Evolutionary conservation across 2,329 filamentous ascomycete species (phyloP).

Genomic region (Graphiopsis chlorocephala): DNA sequence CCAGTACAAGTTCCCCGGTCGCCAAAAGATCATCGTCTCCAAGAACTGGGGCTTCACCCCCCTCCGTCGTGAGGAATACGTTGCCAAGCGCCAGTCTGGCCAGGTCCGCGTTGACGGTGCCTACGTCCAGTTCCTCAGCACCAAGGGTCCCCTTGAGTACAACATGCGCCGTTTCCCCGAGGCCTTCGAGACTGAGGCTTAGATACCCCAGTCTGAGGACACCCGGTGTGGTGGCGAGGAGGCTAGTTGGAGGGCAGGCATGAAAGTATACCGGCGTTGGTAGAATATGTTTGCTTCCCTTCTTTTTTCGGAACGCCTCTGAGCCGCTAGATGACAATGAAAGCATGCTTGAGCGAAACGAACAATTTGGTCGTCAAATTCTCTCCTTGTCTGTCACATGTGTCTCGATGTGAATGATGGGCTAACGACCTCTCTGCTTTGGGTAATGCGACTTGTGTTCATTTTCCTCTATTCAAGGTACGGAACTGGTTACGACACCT

Average conservation of each 20-base stretch:
- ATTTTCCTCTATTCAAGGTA: too few relatives aligned
- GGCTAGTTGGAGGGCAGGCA: conserved; percentile 14
- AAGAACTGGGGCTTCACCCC: conserved; percentile 99
- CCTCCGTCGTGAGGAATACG: conserved; percentile 95
- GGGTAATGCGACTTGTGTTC: too few relatives aligned
- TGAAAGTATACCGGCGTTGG: conserved; percentile 17
- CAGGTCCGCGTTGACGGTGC: conserved; percentile 96
- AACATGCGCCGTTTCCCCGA: conserved; percentile 96
- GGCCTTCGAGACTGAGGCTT: conserved; percentile 62
- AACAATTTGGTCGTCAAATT: neutral
- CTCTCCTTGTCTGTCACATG: neutral
- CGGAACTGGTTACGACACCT: too few relatives aligned
- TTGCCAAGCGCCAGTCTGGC: conserved; percentile 89
- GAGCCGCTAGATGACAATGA: conserved; percentile 17
- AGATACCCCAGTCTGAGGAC: conserved; percentile 15
- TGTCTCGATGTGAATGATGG: neutral
- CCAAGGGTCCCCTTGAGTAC: conserved; percentile 78
- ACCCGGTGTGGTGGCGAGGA: conserved; percentile 6
- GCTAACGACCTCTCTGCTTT: too few relatives aligned
- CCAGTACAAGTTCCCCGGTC: conserved; percentile 99
- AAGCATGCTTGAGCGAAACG: conserved; percentile 17
- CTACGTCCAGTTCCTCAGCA: conserved; percentile 98
- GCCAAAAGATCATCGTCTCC: conserved; percentile 99
- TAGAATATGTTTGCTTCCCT: conserved; percentile 17
- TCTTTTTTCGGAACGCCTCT: conserved; percentile 16